Conservation (phyloP, 352 stramenopile species). For the Pythium aphanidermatum region DNA sequence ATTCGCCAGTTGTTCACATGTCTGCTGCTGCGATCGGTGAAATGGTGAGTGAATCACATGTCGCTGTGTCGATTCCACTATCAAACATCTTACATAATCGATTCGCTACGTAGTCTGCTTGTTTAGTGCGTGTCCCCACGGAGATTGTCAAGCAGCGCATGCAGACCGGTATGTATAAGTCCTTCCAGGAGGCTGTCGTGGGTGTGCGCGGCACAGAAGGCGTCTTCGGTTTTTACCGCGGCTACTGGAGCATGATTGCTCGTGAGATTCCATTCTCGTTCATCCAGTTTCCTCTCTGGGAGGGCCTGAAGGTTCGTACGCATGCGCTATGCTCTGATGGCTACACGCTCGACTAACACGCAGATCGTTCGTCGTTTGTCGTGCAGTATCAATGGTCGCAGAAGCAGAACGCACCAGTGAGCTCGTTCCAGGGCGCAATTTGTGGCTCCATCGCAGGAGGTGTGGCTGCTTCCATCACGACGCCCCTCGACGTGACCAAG, state of each 20-base stretch:
- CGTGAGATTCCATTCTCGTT: slow-evolving; percentile 99
- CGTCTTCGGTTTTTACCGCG: slow-evolving; percentile 91
- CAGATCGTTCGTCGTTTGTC: neutral
- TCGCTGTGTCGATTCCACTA: too few species aligned
- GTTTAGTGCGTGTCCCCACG: slow-evolving; percentile 97
- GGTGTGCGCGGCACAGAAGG: slow-evolving; percentile 78
- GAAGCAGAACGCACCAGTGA: slow-evolving; percentile 71
- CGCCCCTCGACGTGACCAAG: slow-evolving; percentile 99
- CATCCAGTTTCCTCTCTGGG: slow-evolving; percentile 99
- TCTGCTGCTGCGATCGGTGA: slow-evolving; percentile 92
- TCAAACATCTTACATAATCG: neutral
- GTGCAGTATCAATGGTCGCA: slow-evolving; percentile 77
- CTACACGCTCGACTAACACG: neutral
- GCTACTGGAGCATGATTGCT: slow-evolving; percentile 97
- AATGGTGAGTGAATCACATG: slow-evolving; percentile 40
- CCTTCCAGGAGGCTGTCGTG: slow-evolving; percentile 56
- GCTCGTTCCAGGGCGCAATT: slow-evolving; percentile 88
- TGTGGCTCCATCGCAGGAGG: slow-evolving; percentile 95
- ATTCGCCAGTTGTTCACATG: slow-evolving; percentile 94
- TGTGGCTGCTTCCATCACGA: slow-evolving; percentile 96
- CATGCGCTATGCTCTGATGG: neutral
- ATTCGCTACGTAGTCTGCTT: slow-evolving; percentile 72
- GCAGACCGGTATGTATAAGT: slow-evolving; percentile 92
- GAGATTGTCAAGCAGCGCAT: slow-evolving; percentile 99
- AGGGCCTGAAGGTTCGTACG: slow-evolving; percentile 89